Base-by-base conservation (phyloP, 345 rosid genomes). In the Lepidium sativum region DNA sequence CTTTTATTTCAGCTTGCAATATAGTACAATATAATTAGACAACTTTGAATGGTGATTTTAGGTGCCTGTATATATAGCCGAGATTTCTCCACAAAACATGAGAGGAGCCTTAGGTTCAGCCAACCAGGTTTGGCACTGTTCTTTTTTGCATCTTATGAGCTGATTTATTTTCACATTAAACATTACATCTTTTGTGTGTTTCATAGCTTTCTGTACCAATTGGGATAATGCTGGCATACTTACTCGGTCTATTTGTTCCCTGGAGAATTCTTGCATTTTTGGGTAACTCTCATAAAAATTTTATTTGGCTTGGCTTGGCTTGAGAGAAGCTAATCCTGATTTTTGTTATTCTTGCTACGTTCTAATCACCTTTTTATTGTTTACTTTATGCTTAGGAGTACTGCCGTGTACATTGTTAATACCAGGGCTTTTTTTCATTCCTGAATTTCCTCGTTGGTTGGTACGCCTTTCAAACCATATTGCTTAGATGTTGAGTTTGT, bases 371-470 rank as follows among this genome's bases (percentile, higher is more conserved):
- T 73, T 21, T 52, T 56, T 7, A 10, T n/a, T n/a, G n/a, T n/a
- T n/a, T n/a, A n/a, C n/a, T n/a, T 51, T 38, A 47, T 33, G 49
- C 37, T 39, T 86, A 94, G 99, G 99, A 72, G 60, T 83, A 79
- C 65, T 94, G 74, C 99, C 99, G 1, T 90, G 97, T 71, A 73
- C 79, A 45, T 54, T 90, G 68, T 77, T 94, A 84, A 90, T 94
- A 54, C 95, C 95, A 33, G 97, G 91, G 60, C 89, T 94, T 41
- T 94, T 94, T 78, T 94, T 94, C 82, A 81, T 94, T 67, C 97
- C 99, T 0, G 99, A 94, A 72, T 94, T 97, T 65, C 97, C 99
- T 77, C 87, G 99, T 31, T 94, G 99, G 97, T 86, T 94, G 95
- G 99, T 90, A 85, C 65, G n/a, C n/a, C n/a, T n/a, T n/a, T n/a